Conservation (phyloP, 1,284 basidiomycete genomes). For the Rhizoctonia solani region DNA sequence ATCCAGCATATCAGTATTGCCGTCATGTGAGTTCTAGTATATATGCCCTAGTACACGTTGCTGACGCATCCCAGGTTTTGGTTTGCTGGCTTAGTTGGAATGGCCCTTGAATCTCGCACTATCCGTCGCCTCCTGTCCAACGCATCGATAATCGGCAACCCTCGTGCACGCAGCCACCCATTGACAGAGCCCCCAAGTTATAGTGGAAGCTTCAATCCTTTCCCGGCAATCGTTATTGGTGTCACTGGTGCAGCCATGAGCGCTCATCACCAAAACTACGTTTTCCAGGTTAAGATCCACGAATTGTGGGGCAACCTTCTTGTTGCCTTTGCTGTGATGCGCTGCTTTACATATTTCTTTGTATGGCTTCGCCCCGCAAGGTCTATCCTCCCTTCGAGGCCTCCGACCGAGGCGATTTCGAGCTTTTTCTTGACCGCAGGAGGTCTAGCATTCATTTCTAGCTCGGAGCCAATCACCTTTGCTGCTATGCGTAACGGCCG, state of each 20-base stretch:
- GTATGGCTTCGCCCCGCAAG: conserved; percentile 77
- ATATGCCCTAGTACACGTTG: neutral
- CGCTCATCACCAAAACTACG: conserved; percentile 89
- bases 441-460: conserved; percentile 90
- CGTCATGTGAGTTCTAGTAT: conserved; percentile 53
- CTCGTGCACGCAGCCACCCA: conserved; percentile 42
- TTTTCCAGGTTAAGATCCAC: conserved; percentile 90
- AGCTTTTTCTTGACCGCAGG: conserved; percentile 87
- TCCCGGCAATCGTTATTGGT: conserved; percentile 91
- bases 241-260: conserved; percentile 95
- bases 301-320: conserved; percentile 91
- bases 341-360: conserved; percentile 92
- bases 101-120: conserved; percentile 82
- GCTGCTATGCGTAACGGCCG: conserved; percentile 90
- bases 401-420: conserved; percentile 90
- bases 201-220: conserved; percentile 85
- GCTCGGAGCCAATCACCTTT: conserved; percentile 87
- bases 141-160: conserved; percentile 42
- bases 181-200: conserved; percentile 73
- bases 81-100: conserved; percentile 89
- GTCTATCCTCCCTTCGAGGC: conserved; percentile 84
- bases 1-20: conserved; percentile 96
- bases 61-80: conserved; percentile 92
- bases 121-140: conserved; percentile 55
- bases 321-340: conserved; percentile 74